Conservation (phyloP, 805 yeast genomes). For the Ogataea neopini region DNA sequence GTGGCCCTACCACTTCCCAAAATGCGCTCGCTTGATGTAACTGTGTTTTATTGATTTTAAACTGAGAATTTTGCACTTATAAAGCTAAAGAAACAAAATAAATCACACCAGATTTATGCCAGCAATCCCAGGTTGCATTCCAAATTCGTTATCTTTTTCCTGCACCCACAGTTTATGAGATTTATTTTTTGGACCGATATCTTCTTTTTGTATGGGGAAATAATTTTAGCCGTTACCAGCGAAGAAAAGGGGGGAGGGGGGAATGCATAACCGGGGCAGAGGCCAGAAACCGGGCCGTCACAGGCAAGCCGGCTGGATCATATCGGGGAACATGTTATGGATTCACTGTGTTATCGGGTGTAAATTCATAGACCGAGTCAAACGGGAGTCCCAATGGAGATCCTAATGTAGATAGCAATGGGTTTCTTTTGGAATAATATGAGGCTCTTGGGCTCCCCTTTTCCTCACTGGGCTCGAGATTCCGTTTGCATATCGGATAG, state of each 20-base stretch:
- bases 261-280: too few species aligned
- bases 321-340: too few species aligned
- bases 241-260: too few species aligned
- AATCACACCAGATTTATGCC: constrained; percentile 2
- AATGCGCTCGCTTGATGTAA: background rate
- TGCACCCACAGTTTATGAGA: background rate
- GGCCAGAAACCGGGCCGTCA: too few species aligned
- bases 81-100: background rate
- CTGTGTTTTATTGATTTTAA: background rate
- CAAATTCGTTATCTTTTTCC: constrained; percentile 5
- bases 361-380: too few species aligned
- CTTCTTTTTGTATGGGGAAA: constrained; percentile 8
- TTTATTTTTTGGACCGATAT: constrained; percentile 12
- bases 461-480: too few species aligned
- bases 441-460: too few species aligned
- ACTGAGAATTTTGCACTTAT: background rate
- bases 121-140: constrained; percentile 5
- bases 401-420: too few species aligned
- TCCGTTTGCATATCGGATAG: too few species aligned
- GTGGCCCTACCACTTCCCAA: background rate
- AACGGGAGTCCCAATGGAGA: too few species aligned
- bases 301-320: too few species aligned
- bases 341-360: background rate
- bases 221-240: constrained; percentile 1
- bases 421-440: too few species aligned